phyloP scores from a whole-genome alignment of 768 basidiomycete species.

The Trametes coccinea region DNA sequence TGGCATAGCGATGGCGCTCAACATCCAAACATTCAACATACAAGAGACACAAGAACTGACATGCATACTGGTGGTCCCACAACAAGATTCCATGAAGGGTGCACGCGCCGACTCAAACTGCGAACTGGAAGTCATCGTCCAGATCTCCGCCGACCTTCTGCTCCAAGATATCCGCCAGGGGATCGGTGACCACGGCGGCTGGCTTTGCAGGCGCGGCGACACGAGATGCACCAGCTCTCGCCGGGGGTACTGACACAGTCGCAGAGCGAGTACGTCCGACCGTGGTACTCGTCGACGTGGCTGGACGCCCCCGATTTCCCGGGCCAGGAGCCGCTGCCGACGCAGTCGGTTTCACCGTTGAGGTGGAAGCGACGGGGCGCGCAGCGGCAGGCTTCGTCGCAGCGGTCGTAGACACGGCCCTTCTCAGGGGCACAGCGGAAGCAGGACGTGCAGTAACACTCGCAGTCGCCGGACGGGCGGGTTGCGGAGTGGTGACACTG shows the following conservation, averaged over 20 bases:
- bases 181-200: not conserved
- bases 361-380: not conserved
- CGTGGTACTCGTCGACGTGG: not conserved
- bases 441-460: slow-evolving; percentile 7
- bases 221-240: not conserved
- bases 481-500: slow-evolving; percentile 11
- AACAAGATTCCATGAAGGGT: not conserved
- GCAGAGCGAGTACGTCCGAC: not conserved
- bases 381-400: not conserved
- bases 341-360: not conserved
- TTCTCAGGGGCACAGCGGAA: not conserved
- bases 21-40: too few species aligned
- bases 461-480: not conserved
- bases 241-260: not conserved
- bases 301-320: not conserved
- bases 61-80: not conserved
- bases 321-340: not conserved
- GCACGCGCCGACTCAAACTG: not conserved
- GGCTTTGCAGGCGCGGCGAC: not conserved
- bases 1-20: too few species aligned
- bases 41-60: not conserved
- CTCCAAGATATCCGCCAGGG: slow-evolving; percentile 3
- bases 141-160: not conserved
- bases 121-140: slow-evolving; percentile 15
- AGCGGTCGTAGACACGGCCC: not conserved